Percentiles rank a stretch among this genome's conserved stretches.
These are phyloP conservation scores for Diatrype stigma DNA, from an alignment of 2,329 filamentous ascomycete genomes.

Conservation along the genomic window DNA sequence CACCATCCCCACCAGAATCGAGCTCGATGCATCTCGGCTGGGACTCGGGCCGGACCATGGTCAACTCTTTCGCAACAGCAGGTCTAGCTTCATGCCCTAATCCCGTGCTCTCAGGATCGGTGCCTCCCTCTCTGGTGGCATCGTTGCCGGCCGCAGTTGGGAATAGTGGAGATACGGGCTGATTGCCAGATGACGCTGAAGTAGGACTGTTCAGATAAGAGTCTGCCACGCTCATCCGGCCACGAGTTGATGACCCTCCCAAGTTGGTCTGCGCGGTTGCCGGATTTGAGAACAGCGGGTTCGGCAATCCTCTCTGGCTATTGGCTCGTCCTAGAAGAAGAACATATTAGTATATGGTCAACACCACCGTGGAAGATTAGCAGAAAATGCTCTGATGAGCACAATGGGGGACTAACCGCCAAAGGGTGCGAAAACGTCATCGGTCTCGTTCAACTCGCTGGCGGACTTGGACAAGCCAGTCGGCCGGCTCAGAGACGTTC, in stretches of 20 bases:
- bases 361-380: background rate
- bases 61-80: background rate
- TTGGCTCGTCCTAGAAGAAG: slow-evolving; percentile 23
- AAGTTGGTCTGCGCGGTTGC: background rate
- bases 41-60: slow-evolving; percentile 4
- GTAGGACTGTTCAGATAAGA: background rate
- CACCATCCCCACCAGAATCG: slow-evolving; percentile 11
- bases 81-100: background rate
- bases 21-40: slow-evolving; percentile 14
- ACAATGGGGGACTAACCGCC: slow-evolving; percentile 40
- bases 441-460: slow-evolving; percentile 8
- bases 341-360: background rate
- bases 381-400: no score
- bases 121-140: background rate
- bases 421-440: slow-evolving; percentile 40
- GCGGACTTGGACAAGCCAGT: background rate
- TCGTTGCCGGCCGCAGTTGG: background rate
- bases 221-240: background rate
- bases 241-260: background rate
- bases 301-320: background rate
- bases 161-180: background rate
- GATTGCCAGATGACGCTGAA: background rate
- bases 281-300: background rate
- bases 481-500: background rate
- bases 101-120: background rate